phyloP scores from a whole-genome alignment of 2,329 filamentous ascomycete genomes.

The Fusarium anguioides region DNA sequence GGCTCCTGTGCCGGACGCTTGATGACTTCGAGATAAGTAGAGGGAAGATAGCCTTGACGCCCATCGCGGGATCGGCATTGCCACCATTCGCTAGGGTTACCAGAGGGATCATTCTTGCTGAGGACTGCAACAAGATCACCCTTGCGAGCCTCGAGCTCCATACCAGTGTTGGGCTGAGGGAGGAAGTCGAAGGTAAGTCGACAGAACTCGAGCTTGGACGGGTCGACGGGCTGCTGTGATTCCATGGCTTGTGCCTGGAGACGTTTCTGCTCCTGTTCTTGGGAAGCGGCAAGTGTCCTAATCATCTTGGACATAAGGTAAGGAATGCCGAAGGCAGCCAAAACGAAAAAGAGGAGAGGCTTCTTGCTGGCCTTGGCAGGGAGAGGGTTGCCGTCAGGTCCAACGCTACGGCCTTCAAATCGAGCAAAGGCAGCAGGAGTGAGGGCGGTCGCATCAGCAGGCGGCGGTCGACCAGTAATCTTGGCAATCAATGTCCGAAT shows the following conservation, averaged over 20 bases:
- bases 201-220: constrained; percentile 95
- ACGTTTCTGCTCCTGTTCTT: constrained; percentile 81
- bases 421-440: constrained; percentile 91
- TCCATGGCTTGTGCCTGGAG: constrained; percentile 64
- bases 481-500: constrained; percentile 91
- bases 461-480: constrained; percentile 88
- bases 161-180: constrained; percentile 74
- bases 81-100: constrained; percentile 97
- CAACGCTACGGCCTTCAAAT: constrained; percentile 77
- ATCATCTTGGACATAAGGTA: constrained; percentile 99
- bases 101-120: constrained; percentile 90
- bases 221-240: constrained; percentile 74
- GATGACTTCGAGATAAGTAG: constrained; percentile 86
- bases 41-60: constrained; percentile 89
- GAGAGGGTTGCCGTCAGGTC: constrained; percentile 71
- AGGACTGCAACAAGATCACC: constrained; percentile 95
- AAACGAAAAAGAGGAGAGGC: constrained; percentile 93
- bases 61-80: constrained; percentile 90
- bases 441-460: constrained; percentile 85
- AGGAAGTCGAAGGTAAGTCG: constrained; percentile 94
- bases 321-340: constrained; percentile 93
- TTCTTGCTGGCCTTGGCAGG: constrained; percentile 86
- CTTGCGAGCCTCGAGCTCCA: constrained; percentile 93
- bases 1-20: constrained; percentile 63
- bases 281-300: constrained; percentile 80